phyloP scores from a whole-genome alignment of 1,284 basidiomycete genomes.

The Tylopilus sp. region DNA sequence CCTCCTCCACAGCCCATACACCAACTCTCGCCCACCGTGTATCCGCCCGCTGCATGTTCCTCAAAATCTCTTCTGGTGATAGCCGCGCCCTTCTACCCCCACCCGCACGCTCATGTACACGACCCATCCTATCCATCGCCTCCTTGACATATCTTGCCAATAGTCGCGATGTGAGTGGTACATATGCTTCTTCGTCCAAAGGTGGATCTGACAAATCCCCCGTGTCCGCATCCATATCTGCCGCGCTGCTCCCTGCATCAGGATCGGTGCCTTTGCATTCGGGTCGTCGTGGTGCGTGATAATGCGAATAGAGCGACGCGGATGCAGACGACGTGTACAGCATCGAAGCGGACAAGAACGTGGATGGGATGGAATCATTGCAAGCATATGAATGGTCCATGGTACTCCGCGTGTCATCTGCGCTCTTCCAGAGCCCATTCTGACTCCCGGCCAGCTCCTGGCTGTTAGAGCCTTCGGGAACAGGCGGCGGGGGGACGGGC shows the following conservation, averaged over 20 bases:
- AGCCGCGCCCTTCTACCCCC: conserved; percentile 35
- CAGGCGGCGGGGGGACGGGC: conserved; percentile 2
- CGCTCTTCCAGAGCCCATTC: neutral
- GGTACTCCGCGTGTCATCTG: neutral
- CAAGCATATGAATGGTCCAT: neutral
- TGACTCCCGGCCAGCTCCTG: neutral
- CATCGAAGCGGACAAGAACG: neutral
- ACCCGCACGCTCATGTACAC: conserved; percentile 19
- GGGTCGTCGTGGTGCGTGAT: conserved; percentile 27
- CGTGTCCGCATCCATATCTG: conserved; percentile 47
- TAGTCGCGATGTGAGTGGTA: conserved; percentile 65
- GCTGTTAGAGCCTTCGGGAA: neutral
- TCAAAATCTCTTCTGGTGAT: conserved; percentile 61
- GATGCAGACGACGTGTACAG: conserved; percentile 22
- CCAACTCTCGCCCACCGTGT: conserved; percentile 73
- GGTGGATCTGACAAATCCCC: conserved; percentile 70
- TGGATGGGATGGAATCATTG: neutral
- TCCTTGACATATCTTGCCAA: conserved; percentile 60
- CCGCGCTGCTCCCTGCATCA: neutral
- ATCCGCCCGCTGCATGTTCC: conserved; percentile 59
- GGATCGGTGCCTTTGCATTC: neutral
- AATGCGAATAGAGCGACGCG: conserved; percentile 37
- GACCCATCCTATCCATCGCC: conserved; percentile 52
- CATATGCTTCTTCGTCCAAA: conserved; percentile 64
- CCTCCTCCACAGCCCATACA: conserved; percentile 70